Evolutionary conservation across 305 asterid genomes (phyloP), one percentile per base, ranked within the genome.

Genomic region (Fraxinus sp.): DNA sequence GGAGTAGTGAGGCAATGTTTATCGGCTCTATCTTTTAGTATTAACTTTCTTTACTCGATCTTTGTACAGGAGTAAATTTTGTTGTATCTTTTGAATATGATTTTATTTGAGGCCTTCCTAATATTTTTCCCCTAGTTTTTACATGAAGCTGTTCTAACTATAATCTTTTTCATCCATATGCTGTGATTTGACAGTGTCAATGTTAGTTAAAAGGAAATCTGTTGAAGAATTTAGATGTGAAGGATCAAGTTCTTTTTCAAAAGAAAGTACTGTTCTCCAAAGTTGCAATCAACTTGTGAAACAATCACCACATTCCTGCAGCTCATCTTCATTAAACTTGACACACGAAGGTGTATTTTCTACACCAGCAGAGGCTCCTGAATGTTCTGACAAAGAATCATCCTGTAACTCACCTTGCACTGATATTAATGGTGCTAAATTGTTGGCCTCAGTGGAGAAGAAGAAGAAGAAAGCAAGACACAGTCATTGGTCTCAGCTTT

Each of bases 401-500:
- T 83, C 81, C 76, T 76, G 78, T 57, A 73, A 35, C 35, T 79
- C 83, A 30, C 83, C 85, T 83, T 36, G 79, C 86, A 80, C 86
- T 74, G 85, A 81, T 72, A 79, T 79, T 76, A 62, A 78, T 59
- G 84, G 36, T 77, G 77, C 88, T 80, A 86, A 89, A 82, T 37
- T 84, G 68, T 77, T 52, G 35, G 74, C 94, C 49, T 44, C 86
- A 28, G 83, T 82, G 10, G 44, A 7, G 76, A 86, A 76, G 80
- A 79, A 81, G 82, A 93, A 91, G 86, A 93, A 92, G 86, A 93
- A 88, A 88, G 81, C 92, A 82, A 90, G 89, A 85, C 86, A 86
- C 75, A 88, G 88, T 80, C 93, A 86, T 84, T 83, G 86, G 84
- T 91, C 95, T 85, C 98, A 95, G 89, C 99, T 93, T 82, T 92